Percentiles rank a stretch among this genome's conserved stretches.
Evolutionary conservation across 225 moss, liverwort and hornwort species (phyloP).

Genomic region (Pseudoscleropodium purum): DNA sequence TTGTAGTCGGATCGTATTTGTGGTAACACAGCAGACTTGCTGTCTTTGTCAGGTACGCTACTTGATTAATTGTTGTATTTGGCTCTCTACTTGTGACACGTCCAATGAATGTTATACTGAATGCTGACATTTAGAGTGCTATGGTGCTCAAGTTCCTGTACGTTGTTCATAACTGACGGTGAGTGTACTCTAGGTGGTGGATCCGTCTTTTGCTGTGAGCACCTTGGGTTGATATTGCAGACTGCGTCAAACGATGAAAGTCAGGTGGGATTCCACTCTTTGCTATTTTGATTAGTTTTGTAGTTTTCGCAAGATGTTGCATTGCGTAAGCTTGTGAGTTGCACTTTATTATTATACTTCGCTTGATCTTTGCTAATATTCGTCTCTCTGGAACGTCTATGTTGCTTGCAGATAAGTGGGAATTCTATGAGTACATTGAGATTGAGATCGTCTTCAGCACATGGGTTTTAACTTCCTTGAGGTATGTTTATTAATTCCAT

Average conservation of each 20-base stretch:
- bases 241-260: background rate
- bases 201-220: constrained; percentile 24
- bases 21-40: constrained; percentile 6
- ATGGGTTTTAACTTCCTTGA: background rate
- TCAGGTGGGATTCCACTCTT: constrained; percentile 19
- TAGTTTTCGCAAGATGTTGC: background rate
- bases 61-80: background rate
- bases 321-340: background rate
- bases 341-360: background rate
- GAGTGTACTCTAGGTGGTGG: constrained; percentile 89
- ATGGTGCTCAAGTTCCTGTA: background rate
- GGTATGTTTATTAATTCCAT: background rate
- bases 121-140: background rate
- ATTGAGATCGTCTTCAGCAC: background rate
- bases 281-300: background rate
- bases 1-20: constrained; percentile 13
- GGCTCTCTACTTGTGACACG: background rate
- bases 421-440: background rate
- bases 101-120: background rate
- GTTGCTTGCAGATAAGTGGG: background rate
- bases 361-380: background rate
- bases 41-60: constrained; percentile 19
- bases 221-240: constrained; percentile 14
- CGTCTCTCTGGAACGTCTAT: background rate
- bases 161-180: constrained; percentile 39